phyloP scores from a whole-genome alignment of 805 yeast genomes.

The Groenewaldozyma salmanticensis region DNA sequence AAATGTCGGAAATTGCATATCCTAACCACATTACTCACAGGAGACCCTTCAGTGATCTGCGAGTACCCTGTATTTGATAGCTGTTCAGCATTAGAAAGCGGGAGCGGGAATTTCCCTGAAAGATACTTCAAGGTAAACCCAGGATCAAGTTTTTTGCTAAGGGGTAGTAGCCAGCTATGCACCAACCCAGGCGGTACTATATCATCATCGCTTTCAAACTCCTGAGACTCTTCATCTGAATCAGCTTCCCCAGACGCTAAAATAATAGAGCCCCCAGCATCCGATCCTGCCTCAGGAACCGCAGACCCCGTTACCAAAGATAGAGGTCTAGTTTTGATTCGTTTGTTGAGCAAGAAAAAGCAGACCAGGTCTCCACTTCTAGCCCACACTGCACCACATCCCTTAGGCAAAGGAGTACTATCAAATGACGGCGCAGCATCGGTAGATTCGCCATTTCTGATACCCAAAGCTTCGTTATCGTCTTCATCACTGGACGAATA shows the following conservation, averaged over 20 bases:
- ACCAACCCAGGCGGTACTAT: too few relatives aligned
- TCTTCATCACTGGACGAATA: conserved; percentile 6
- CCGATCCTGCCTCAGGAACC: too few relatives aligned
- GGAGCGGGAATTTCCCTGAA: neutral
- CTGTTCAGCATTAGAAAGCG: too few relatives aligned
- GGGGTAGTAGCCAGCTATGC: too few relatives aligned
- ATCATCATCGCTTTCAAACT: conserved; percentile 1
- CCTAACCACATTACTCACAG: conserved; percentile 49
- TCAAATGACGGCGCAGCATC: conserved; percentile 40
- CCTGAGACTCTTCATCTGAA: neutral
- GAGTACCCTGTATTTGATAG: conserved; percentile 11
- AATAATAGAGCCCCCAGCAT: neutral
- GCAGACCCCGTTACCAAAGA: conserved; percentile 2
- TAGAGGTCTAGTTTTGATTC: conserved; percentile 4
- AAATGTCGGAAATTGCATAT: conserved; percentile 57
- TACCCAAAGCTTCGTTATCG: conserved; percentile 1
- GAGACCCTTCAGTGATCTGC: conserved; percentile 25
- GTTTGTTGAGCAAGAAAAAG: conserved; percentile 56
- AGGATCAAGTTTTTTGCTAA: too few relatives aligned
- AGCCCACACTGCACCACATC: conserved; percentile 89
- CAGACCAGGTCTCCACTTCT: conserved; percentile 70
- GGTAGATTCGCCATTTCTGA: neutral
- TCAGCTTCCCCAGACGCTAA: neutral
- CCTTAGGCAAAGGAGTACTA: conserved; percentile 85
- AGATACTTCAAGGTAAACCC: neutral